These are phyloP conservation scores for Fusarium hainanense DNA, from an alignment of 2,329 filamentous ascomycete genomes.

Conservation along the genomic window DNA sequence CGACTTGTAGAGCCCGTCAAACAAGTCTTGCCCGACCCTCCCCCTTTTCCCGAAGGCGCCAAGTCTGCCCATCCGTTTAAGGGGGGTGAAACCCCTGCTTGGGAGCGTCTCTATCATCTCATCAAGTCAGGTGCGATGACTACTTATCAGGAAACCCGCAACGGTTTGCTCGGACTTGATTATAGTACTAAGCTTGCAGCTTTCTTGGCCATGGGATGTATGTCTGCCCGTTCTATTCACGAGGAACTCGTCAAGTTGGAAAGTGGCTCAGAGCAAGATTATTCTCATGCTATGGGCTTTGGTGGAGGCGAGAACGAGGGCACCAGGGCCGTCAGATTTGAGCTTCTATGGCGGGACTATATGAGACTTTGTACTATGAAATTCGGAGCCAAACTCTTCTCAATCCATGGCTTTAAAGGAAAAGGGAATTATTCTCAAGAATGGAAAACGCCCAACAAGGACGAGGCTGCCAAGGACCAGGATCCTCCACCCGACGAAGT, in stretches of 20 bases:
- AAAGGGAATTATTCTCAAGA: constrained; percentile 49
- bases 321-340: constrained; percentile 75
- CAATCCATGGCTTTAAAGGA: constrained; percentile 69
- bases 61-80: constrained; percentile 72
- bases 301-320: constrained; percentile 78
- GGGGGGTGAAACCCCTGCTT: constrained; percentile 73
- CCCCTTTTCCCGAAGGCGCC: constrained; percentile 63
- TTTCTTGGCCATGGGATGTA: constrained; percentile 76
- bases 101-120: constrained; percentile 68
- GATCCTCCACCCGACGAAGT: constrained; percentile 58
- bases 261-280: constrained; percentile 63
- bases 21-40: constrained; percentile 61
- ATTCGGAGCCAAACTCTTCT: constrained; percentile 73
- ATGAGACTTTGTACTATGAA: constrained; percentile 81
- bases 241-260: constrained; percentile 75
- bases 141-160: constrained; percentile 76
- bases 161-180: constrained; percentile 75
- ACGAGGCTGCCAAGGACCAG: constrained; percentile 51
- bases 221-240: constrained; percentile 80
- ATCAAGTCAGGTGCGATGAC: constrained; percentile 70
- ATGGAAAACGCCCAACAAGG: constrained; percentile 43
- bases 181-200: constrained; percentile 82
- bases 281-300: constrained; percentile 64
- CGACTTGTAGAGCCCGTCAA: constrained; percentile 69
- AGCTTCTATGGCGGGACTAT: constrained; percentile 83